These are phyloP conservation scores for Mucor irregularis DNA, from an alignment of 371 early-diverging fungal genomes.

Conservation along the genomic window DNA sequence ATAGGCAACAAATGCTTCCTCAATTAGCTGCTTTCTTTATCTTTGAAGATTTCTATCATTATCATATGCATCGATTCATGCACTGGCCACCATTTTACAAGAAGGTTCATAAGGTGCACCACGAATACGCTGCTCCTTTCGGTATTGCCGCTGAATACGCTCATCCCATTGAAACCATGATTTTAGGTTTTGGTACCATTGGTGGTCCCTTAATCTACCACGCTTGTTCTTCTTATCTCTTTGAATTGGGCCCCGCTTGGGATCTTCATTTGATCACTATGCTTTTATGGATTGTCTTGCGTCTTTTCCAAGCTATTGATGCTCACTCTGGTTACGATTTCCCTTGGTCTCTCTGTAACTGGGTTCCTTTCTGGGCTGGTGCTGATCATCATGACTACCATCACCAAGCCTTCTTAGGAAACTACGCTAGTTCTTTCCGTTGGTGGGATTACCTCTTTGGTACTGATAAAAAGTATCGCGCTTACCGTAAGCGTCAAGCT, in stretches of 20 bases:
- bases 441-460: constrained; percentile 87
- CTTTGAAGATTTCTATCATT: constrained; percentile 86
- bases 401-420: constrained; percentile 80
- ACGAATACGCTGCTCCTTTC: constrained; percentile 92
- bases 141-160: constrained; percentile 90
- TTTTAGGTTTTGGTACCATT: constrained; percentile 78
- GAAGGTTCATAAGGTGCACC: constrained; percentile 91
- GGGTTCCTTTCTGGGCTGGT: constrained; percentile 81
- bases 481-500: constrained; percentile 56
- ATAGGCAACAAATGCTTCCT: constrained; percentile 35
- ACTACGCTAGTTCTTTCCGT: constrained; percentile 80
- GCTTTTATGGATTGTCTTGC: constrained; percentile 77
- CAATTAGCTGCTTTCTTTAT: constrained; percentile 80
- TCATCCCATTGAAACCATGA: constrained; percentile 79
- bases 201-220: constrained; percentile 70
- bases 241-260: constrained; percentile 45
- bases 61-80: constrained; percentile 83
- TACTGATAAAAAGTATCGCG: constrained; percentile 77
- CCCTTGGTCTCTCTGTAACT: constrained; percentile 86
- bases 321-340: constrained; percentile 96
- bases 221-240: constrained; percentile 3
- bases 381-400: constrained; percentile 89
- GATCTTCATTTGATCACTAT: constrained; percentile 81
- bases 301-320: constrained; percentile 87
- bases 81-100: constrained; percentile 91